Evolutionary conservation across 108 stramenopile species (phyloP).

Genomic region (Phaeodactylum tricornutum): DNA sequence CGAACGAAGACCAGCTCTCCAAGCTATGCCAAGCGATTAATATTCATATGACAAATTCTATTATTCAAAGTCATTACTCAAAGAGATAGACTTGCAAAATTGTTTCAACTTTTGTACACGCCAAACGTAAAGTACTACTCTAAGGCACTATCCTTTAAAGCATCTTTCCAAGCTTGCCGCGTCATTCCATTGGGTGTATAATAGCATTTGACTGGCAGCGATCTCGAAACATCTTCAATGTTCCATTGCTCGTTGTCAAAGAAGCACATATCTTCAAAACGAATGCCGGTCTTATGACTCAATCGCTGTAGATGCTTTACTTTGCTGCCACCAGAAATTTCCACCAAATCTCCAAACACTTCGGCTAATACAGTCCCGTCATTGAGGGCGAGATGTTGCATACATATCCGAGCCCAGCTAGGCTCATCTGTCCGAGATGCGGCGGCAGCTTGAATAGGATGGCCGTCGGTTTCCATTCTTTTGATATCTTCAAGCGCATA

Average conservation of each 20-base stretch:
- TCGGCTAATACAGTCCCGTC: constrained; percentile 22
- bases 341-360: constrained; percentile 39
- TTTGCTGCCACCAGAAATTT: constrained; percentile 55
- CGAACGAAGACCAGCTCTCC: too few species aligned
- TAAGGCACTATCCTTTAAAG: too few species aligned
- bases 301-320: constrained; percentile 50
- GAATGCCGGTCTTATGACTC: constrained; percentile 44
- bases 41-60: too few species aligned
- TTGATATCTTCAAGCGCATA: constrained; percentile 52
- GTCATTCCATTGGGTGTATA: constrained; percentile 72
- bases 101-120: too few species aligned
- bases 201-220: constrained; percentile 56
- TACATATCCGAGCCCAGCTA: constrained; percentile 50
- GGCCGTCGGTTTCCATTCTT: constrained; percentile 19
- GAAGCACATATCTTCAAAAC: constrained; percentile 73
- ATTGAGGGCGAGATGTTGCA: constrained; percentile 44
- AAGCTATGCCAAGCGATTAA: too few species aligned
- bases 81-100: too few species aligned
- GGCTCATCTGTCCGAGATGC: constrained; percentile 73
- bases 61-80: too few species aligned
- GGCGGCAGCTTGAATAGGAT: constrained; percentile 46
- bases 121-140: too few species aligned
- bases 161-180: constrained; percentile 42
- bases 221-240: constrained; percentile 22
- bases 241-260: constrained; percentile 84